Evolutionary conservation across 129 eudicot genomes (phyloP).

Genomic region (Lactuca saligna): DNA sequence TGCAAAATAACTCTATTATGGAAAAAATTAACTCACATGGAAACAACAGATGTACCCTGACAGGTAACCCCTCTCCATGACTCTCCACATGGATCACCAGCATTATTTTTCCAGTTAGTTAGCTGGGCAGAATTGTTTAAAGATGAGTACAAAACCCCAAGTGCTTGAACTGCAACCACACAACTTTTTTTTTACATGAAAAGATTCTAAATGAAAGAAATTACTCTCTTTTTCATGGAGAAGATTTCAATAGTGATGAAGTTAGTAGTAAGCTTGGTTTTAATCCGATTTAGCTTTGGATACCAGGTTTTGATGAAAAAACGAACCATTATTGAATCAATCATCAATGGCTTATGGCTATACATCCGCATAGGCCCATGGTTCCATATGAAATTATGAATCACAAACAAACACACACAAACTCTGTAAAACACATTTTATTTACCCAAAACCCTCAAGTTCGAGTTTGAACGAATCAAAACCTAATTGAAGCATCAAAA

Average conservation of each 20-base stretch:
- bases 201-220: background rate
- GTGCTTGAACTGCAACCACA: constrained; percentile 66
- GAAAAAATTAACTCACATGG: constrained; percentile 56
- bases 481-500: background rate
- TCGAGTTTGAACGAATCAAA: background rate
- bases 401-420: background rate
- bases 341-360: too few species aligned
- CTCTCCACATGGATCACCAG: constrained; percentile 92
- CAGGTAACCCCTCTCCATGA: constrained; percentile 94
- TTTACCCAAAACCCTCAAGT: background rate
- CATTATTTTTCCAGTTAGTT: constrained; percentile 74
- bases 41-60: constrained; percentile 74
- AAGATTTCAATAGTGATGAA: background rate
- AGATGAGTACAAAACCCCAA: constrained; percentile 71
- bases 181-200: constrained; percentile 1
- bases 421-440: background rate
- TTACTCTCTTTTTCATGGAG: background rate
- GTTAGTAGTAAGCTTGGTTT: background rate
- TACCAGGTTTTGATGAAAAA: background rate
- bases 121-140: constrained; percentile 72
- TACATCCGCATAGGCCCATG: too few species aligned
- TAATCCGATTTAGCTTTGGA: background rate
- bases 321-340: background rate
- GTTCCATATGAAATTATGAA: background rate
- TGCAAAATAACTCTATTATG: background rate